Conservation (phyloP, 2,329 filamentous ascomycete species). For the Cladosporium austrohemisphaericum region DNA sequence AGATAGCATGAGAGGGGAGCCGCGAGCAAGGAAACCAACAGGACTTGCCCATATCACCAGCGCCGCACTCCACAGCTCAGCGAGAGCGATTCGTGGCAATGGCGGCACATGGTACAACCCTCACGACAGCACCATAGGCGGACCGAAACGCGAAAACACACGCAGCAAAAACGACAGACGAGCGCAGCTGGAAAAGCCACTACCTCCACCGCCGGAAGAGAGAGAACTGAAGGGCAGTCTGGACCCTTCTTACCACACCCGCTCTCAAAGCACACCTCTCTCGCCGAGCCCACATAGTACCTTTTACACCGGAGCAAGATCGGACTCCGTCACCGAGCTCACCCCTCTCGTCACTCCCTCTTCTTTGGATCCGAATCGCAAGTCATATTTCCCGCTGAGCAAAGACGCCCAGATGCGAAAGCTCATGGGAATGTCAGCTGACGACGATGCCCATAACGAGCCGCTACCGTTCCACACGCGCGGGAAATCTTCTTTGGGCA, state of each 20-base stretch:
- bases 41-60: neutral
- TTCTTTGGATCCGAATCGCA: conserved; percentile 11
- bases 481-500: neutral
- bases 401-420: conserved; percentile 4
- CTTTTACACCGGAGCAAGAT: neutral
- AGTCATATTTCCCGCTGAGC: conserved; percentile 12
- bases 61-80: neutral
- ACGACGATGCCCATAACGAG: neutral
- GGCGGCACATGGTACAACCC: conserved; percentile 8
- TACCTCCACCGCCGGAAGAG: conserved; percentile 3
- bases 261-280: conserved; percentile 11
- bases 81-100: neutral
- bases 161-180: neutral
- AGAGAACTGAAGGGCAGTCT: neutral
- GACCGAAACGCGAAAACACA: neutral
- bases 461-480: neutral
- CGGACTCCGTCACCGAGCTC: conserved; percentile 7
- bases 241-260: neutral
- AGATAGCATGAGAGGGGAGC: neutral
- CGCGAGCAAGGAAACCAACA: neutral
- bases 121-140: conserved; percentile 4
- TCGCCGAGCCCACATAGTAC: conserved; percentile 6
- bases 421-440: conserved; percentile 8
- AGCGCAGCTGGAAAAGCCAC: conserved; percentile 3
- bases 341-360: conserved; percentile 4